Conservation (phyloP, 202 grass and related monocot genomes). For the Hordeum pubiflorum region DNA sequence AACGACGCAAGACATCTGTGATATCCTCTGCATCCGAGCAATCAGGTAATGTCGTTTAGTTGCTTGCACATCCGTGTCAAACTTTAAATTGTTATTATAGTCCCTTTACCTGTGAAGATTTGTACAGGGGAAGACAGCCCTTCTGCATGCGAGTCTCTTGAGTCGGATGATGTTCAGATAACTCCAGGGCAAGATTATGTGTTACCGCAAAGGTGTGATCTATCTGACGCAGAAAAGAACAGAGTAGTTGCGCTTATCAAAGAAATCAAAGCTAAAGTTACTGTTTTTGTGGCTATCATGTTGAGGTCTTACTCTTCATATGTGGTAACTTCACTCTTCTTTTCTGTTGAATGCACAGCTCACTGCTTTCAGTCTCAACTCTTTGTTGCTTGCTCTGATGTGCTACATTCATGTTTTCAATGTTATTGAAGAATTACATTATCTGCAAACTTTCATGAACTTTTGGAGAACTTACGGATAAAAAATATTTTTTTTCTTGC, state of each 20-base stretch:
- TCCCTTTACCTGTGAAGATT: background rate
- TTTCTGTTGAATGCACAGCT: background rate
- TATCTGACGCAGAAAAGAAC: conserved; percentile 22
- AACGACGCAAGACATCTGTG: background rate
- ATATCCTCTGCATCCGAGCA: background rate
- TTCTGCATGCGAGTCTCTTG: background rate
- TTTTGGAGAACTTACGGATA: background rate
- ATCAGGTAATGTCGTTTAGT: conserved; percentile 3
- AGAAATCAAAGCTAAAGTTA: conserved; percentile 6
- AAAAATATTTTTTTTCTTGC: background rate
- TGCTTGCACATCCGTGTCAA: background rate
- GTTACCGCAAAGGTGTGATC: background rate
- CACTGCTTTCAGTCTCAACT: background rate
- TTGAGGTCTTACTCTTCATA: background rate
- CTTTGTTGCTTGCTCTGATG: background rate
- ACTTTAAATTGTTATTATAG: background rate
- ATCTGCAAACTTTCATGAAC: background rate
- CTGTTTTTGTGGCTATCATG: conserved; percentile 29
- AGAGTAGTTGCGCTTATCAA: background rate
- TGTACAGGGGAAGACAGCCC: background rate
- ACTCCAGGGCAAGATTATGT: background rate
- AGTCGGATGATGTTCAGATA: background rate
- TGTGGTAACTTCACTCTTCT: conserved; percentile 14
- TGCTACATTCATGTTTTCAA: background rate
- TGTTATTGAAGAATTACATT: background rate